These are phyloP conservation scores for Oryza glumipatula DNA, from an alignment of 176 grass and related monocot species.

Conservation along the genomic window DNA sequence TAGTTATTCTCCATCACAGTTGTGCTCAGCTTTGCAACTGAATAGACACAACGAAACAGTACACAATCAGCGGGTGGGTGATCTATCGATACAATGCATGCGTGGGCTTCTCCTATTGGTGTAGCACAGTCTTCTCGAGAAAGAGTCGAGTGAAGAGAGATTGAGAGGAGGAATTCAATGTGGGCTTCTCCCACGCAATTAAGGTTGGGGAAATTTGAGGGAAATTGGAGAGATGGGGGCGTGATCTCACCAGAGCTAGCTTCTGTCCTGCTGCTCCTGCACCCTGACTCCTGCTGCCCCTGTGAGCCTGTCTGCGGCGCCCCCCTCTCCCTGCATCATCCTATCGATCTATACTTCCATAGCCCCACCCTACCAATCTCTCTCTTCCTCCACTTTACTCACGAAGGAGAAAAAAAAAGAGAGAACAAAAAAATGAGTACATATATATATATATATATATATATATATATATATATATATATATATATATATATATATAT, in stretches of 20 bases:
- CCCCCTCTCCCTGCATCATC: conserved; percentile 43
- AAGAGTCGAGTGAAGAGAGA: neutral
- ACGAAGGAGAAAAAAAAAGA: neutral
- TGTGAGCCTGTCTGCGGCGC: conserved; percentile 40
- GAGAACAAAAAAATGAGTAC: neutral
- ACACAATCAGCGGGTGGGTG: conserved; percentile 41
- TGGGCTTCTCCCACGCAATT: conserved; percentile 34
- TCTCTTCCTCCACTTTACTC: neutral
- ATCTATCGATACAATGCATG: neutral
- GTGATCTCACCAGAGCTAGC: conserved; percentile 39
- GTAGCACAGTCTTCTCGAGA: conserved; percentile 2
- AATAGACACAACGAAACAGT: conserved; percentile 31
- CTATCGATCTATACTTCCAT: conserved; percentile 40
- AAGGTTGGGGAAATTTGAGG: neutral
- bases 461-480: too few species aligned
- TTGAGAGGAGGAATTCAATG: conserved; percentile 37
- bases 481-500: neutral
- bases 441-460: neutral
- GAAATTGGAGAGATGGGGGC: conserved; percentile 17
- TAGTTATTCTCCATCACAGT: conserved; percentile 17
- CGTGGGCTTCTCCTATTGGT: conserved; percentile 25
- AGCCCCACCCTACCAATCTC: neutral
- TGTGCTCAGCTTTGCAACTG: conserved; percentile 4
- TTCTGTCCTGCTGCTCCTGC: conserved; percentile 42
- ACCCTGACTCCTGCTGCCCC: conserved; percentile 40